Evolutionary conservation across 306 rosid species (phyloP).

Genomic region (Lablab purpureus): DNA sequence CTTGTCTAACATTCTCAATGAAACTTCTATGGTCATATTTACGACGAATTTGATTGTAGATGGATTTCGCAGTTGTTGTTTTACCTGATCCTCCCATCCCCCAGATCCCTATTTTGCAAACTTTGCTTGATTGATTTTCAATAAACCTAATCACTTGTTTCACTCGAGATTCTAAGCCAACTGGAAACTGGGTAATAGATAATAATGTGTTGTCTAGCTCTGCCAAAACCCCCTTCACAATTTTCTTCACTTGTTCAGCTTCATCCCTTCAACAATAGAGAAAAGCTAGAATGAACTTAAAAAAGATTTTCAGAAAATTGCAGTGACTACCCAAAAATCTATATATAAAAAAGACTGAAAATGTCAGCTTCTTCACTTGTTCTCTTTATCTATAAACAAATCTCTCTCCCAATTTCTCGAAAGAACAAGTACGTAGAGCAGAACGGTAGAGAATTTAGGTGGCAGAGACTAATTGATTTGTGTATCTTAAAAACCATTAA

Average conservation of each 20-base stretch:
- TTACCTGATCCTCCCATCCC: conserved; percentile 31
- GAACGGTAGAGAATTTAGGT: no score
- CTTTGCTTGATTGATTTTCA: not conserved
- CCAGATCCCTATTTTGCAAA: conserved; percentile 10
- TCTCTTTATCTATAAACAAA: no score
- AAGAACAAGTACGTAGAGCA: no score
- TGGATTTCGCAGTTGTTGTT: conserved; percentile 33
- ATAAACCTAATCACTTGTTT: conserved; percentile 7
- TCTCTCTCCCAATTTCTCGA: no score
- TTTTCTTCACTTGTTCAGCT: not conserved
- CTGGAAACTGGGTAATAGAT: conserved; percentile 36
- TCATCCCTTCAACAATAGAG: conserved; percentile 4
- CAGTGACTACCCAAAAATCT: no score
- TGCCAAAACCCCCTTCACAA: not conserved
- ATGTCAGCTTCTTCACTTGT: no score
- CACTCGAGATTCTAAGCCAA: conserved; percentile 36
- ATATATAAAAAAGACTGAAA: no score
- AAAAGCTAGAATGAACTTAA: not conserved
- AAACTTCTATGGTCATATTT: not conserved
- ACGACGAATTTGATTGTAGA: conserved; percentile 18
- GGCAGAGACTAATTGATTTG: no score
- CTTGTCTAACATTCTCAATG: conserved; percentile 39
- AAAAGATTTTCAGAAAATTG: no score
- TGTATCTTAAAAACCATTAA: no score
- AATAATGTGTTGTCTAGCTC: not conserved